A percentile compares a stretch with the other conserved stretches of the same genome.
Conservation (phyloP, 495 filamentous ascomycete species). For the Annulohypoxylon maeteangense region DNA sequence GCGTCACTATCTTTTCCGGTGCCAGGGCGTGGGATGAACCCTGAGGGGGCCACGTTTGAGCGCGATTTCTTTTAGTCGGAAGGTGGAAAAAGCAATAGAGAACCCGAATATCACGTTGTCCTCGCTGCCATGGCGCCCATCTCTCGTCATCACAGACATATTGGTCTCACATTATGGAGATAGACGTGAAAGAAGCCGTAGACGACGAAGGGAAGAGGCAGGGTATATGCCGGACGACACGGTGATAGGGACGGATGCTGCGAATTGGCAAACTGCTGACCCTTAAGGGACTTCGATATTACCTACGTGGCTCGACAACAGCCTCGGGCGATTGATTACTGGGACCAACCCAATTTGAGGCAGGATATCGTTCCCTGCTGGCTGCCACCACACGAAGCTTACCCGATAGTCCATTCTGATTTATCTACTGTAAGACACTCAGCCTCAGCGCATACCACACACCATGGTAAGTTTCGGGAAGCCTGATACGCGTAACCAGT, state of each 20-base stretch:
- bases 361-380: conserved; percentile 19
- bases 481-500: conserved; percentile 35
- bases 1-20: conserved; percentile 25
- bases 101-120: conserved; percentile 23
- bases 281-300: conserved; percentile 34
- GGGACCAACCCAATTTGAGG: conserved; percentile 28
- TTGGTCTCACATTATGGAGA: conserved; percentile 35
- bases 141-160: conserved; percentile 39
- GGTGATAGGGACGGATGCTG: conserved; percentile 33
- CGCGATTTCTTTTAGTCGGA: conserved; percentile 17
- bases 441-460: conserved; percentile 41
- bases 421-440: conserved; percentile 38
- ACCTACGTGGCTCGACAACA: conserved; percentile 43
- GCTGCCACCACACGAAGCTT: conserved; percentile 14
- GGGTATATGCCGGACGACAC: conserved; percentile 23
- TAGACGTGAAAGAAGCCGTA: conserved; percentile 1
- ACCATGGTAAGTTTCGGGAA: conserved; percentile 30
- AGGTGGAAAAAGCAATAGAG: conserved; percentile 13
- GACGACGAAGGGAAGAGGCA: conserved; percentile 18
- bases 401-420: conserved; percentile 3
- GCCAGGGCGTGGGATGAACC: conserved; percentile 29
- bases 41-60: conserved; percentile 39
- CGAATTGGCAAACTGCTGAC: conserved; percentile 25
- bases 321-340: conserved; percentile 33
- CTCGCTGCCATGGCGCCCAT: conserved; percentile 21